Percentiles rank a stretch among this genome's conserved stretches.
These are phyloP conservation scores for Pseudozyma flocculosa DNA, from an alignment of 1,284 basidiomycete genomes.

Conservation along the genomic window DNA sequence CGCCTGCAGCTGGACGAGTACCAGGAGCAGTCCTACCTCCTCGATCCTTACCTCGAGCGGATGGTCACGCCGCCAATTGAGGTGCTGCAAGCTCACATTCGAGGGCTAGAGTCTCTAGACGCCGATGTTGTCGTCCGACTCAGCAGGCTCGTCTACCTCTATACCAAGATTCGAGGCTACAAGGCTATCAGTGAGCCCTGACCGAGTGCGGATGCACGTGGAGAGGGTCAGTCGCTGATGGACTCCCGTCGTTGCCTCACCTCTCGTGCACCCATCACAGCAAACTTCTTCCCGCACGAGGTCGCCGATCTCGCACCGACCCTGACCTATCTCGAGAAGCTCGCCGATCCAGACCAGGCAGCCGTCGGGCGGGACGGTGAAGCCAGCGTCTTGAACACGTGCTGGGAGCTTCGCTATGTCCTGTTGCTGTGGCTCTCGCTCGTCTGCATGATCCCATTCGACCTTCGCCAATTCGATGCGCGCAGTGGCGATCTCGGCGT, in stretches of 20 bases:
- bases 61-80: slow-evolving; percentile 76
- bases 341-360: too few relatives aligned
- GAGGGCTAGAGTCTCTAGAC: slow-evolving; percentile 1
- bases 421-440: slow-evolving; percentile 89
- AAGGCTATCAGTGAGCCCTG: slow-evolving; percentile 83
- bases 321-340: slow-evolving; percentile 67
- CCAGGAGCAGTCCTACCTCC: slow-evolving; percentile 80
- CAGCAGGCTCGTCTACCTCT: slow-evolving; percentile 71
- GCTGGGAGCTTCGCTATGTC: slow-evolving; percentile 81
- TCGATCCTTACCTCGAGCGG: slow-evolving; percentile 89
- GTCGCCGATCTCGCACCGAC: slow-evolving; percentile 77
- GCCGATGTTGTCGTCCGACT: slow-evolving; percentile 1
- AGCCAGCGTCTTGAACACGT: too few relatives aligned
- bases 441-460: slow-evolving; percentile 91
- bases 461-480: slow-evolving; percentile 80
- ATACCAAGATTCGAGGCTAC: slow-evolving; percentile 85
- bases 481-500: slow-evolving; percentile 36
- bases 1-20: slow-evolving; percentile 69
- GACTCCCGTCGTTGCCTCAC: too few relatives aligned
- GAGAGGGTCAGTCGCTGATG: too few relatives aligned
- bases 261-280: slow-evolving; percentile 60
- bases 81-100: slow-evolving; percentile 30
- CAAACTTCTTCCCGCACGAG: slow-evolving; percentile 87
- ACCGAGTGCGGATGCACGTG: too few relatives aligned
- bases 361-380: too few relatives aligned